Evolutionary conservation across 345 rosid species (phyloP).

Genomic region (Turnera subulata): DNA sequence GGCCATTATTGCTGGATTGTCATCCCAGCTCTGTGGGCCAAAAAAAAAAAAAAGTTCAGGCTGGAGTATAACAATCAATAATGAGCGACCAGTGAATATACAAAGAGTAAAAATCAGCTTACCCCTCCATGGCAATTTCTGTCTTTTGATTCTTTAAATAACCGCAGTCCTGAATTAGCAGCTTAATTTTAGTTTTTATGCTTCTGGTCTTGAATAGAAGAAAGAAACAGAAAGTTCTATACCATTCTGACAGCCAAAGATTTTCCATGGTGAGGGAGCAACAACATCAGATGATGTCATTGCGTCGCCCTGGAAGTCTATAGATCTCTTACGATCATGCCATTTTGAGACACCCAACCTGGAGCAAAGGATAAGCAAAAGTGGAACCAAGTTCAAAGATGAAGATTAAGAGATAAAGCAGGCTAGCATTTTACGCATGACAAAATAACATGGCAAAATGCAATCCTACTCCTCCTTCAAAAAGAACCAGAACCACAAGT

Average conservation of each 20-base stretch:
- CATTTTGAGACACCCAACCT: slow-evolving; percentile 39
- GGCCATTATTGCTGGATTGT: slow-evolving; percentile 92
- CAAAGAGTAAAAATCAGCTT: slow-evolving; percentile 8
- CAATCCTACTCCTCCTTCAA: too few relatives aligned
- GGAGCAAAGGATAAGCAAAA: not conserved
- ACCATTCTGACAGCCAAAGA: slow-evolving; percentile 95
- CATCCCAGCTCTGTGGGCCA: slow-evolving; percentile 87
- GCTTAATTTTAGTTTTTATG: slow-evolving; percentile 3
- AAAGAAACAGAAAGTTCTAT: slow-evolving; percentile 19
- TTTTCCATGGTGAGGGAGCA: slow-evolving; percentile 93
- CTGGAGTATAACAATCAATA: not conserved
- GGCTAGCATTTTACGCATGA: too few relatives aligned
- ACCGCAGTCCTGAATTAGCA: slow-evolving; percentile 61
- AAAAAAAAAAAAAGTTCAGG: slow-evolving; percentile 10
- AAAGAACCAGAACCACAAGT: too few relatives aligned
- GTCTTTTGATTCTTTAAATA: slow-evolving; percentile 91
- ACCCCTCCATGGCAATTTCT: slow-evolving; percentile 60
- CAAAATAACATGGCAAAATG: too few relatives aligned
- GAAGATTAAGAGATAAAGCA: too few relatives aligned
- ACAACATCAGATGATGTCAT: slow-evolving; percentile 71
- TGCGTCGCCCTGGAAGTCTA: slow-evolving; percentile 51
- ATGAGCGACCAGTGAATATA: not conserved
- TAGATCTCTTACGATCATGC: slow-evolving; percentile 36
- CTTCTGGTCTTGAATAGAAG: slow-evolving; percentile 1
- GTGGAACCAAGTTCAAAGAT: not conserved